These are phyloP conservation scores for Codiaeum variegatum DNA, from an alignment of 441 rosid species.

Conservation along the genomic window DNA sequence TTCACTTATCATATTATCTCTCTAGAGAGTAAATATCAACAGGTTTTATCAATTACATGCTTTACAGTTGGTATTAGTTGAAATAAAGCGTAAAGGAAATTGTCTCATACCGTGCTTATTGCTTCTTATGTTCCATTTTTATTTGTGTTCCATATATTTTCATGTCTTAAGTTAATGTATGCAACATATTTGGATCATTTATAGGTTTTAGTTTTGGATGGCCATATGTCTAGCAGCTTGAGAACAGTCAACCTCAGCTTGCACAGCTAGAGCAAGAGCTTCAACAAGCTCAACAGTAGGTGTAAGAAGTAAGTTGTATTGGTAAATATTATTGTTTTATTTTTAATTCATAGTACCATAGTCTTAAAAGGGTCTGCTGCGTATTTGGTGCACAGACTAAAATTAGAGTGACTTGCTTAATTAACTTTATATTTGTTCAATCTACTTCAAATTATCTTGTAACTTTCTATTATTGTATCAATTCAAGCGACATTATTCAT, in stretches of 20 bases:
- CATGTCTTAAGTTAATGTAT: constrained; percentile 22
- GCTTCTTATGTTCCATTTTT: no score
- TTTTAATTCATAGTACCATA: background rate
- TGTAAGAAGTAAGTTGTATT: constrained; percentile 10
- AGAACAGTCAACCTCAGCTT: constrained; percentile 63
- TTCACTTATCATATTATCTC: no score
- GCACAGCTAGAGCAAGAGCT: constrained; percentile 83
- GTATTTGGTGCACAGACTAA: background rate
- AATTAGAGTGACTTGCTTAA: no score
- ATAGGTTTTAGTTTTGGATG: constrained; percentile 54
- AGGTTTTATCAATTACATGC: no score
- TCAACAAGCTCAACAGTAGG: constrained; percentile 76
- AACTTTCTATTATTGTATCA: no score
- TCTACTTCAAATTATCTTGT: no score
- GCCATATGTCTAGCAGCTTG: constrained; percentile 97
- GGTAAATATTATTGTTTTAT: background rate
- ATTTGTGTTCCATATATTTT: background rate
- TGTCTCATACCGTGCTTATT: no score
- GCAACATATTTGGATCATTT: constrained; percentile 34
- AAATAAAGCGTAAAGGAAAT: no score
- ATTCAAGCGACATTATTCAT: no score
- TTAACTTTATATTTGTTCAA: no score
- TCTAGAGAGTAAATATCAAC: no score
- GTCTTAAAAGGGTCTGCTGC: background rate
- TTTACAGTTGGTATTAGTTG: no score